Base-by-base conservation (phyloP, 257 asterid species). In the Petrea volubilis region DNA sequence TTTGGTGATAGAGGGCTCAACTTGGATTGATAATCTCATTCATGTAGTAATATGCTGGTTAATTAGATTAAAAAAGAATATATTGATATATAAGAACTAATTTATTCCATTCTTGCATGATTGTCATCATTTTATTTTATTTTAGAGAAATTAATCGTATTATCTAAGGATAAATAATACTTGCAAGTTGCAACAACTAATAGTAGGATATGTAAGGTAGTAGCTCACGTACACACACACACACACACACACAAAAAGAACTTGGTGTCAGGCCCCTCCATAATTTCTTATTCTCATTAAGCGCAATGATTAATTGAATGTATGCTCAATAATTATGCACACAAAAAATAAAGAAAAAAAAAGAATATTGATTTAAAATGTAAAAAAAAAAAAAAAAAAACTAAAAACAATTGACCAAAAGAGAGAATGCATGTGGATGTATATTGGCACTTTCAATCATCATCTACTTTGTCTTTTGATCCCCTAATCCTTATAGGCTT, bases 291-390 rank as follows among this genome's bases (percentile, higher is more conserved):
- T 64, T 73, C 40, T 62, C 74, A 24, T 68, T 80, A 77, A 55
- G 74, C 76, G 73, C 78, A 81, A 73, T 84, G 70, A 77, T 77
- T 80, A 60, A 75, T 63, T 77, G 77, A 74, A 72, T 68, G 43
- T 8, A 34, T 23, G 14, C 40, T 18, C 51, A 64, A 63, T 68
- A 65, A 74, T 72, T 40, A 55, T 38, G 51, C 51, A 56, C 62
- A 7, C 21, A 38, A 46, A 51, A 61, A 28, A 52, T 28, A 23
- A 17, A 9, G 47, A 14, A 13, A 68, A 40, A 57, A 25, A 27
- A 14, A 15, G 17, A 47, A 20, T 17, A 34, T 58, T 12, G 44
- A 31, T 9, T 17, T n/a, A 58, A 55, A 47, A 47, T 5, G 38
- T 21, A 20, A 33, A 25, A 34, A 64, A 51, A 34, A 57, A 65